A percentile compares a stretch with the other conserved stretches of the same genome.
Conservation (phyloP, 2,329 filamentous ascomycete genomes). For the Chrysoporthe puriensis region DNA sequence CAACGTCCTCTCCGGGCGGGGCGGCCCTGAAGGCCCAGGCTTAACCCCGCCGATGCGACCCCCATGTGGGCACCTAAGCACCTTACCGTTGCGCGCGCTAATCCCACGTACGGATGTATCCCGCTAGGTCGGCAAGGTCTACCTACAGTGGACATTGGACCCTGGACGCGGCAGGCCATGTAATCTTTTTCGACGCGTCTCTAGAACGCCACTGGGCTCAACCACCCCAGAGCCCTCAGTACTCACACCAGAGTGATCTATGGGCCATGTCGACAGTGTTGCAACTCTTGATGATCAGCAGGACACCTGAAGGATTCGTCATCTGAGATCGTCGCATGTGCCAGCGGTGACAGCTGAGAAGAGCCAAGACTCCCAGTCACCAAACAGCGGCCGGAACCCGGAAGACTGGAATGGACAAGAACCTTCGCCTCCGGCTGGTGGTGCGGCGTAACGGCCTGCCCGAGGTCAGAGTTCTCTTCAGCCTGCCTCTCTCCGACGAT, state of each 20-base stretch:
- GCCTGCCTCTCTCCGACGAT: conserved; percentile 58
- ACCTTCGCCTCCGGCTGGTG: conserved; percentile 73
- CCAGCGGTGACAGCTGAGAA: neutral
- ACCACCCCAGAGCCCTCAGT: neutral
- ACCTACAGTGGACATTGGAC: neutral
- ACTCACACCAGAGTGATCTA: neutral
- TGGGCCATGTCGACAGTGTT: neutral
- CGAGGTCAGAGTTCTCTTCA: conserved; percentile 73
- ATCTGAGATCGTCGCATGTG: neutral
- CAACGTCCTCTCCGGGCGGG: no score
- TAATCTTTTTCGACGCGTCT: neutral
- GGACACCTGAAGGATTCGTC: neutral
- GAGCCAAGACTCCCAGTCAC: neutral
- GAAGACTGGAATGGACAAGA: conserved; percentile 33
- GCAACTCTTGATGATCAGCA: neutral
- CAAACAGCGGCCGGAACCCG: neutral
- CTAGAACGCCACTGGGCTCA: neutral
- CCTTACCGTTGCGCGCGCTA: neutral
- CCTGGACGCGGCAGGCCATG: neutral
- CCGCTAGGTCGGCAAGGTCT: neutral
- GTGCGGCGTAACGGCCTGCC: conserved; percentile 77
- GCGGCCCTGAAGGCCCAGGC: no score
- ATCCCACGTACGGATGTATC: neutral
- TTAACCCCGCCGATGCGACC: no score
- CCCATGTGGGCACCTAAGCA: neutral